Percentiles rank a stretch among this genome's conserved stretches.
These are phyloP conservation scores for Penicillium sp. DNA, from an alignment of 2,329 filamentous ascomycete species.

Conservation along the genomic window DNA sequence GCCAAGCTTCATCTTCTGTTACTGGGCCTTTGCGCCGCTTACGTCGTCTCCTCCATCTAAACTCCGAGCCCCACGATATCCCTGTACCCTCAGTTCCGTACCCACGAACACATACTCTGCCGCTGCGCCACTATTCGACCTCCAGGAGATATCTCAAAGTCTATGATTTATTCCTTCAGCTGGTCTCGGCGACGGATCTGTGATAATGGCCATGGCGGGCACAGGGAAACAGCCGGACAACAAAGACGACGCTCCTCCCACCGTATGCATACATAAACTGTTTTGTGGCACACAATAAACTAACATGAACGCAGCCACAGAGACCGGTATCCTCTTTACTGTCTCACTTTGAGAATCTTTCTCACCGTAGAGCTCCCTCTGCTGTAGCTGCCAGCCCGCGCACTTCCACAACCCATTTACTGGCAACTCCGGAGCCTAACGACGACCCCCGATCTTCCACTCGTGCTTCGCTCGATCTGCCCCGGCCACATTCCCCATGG, in stretches of 20 bases:
- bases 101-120: conserved; percentile 8
- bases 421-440: conserved; percentile 32
- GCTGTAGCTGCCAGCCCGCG: conserved; percentile 26
- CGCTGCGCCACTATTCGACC: not conserved
- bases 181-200: conserved; percentile 24
- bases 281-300: conserved; percentile 12
- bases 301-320: conserved; percentile 26
- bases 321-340: conserved; percentile 50
- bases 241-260: conserved; percentile 37
- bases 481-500: conserved; percentile 43
- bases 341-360: conserved; percentile 50
- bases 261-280: conserved; percentile 31
- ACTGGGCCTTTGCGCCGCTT: conserved; percentile 14
- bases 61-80: conserved; percentile 9
- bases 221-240: conserved; percentile 32
- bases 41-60: not conserved
- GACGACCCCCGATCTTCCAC: conserved; percentile 32
- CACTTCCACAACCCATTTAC: conserved; percentile 28
- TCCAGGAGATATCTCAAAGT: conserved; percentile 14
- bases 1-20: conserved; percentile 1
- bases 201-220: conserved; percentile 37
- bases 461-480: conserved; percentile 44
- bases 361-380: conserved; percentile 35
- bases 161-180: conserved; percentile 30
- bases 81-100: conserved; percentile 9